phyloP scores from a whole-genome alignment of 163 green algal genomes.

The Scenedesmus sp. region DNA sequence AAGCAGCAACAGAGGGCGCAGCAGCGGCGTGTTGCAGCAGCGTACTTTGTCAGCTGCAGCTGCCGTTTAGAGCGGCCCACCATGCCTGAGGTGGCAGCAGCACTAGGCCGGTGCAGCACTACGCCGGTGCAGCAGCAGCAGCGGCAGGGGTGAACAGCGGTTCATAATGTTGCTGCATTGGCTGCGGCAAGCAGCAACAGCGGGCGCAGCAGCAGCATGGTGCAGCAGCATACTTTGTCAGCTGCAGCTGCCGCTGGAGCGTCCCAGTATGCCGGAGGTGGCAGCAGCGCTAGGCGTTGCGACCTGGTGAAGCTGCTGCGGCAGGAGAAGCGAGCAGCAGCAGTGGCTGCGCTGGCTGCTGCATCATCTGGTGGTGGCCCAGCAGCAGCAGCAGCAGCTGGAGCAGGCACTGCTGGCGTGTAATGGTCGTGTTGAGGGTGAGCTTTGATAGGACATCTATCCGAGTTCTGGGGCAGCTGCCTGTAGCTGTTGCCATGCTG shows the following conservation, averaged over 20 bases:
- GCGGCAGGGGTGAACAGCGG: background rate
- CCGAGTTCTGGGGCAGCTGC: too few species aligned
- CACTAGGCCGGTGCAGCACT: slow-evolving; percentile 49
- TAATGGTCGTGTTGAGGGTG: background rate
- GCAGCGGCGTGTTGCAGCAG: background rate
- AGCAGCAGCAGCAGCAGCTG: background rate
- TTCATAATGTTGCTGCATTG: slow-evolving; percentile 2
- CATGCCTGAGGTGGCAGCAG: slow-evolving; percentile 51
- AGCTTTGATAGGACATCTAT: too few species aligned
- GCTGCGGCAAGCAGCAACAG: background rate
- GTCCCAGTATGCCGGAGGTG: slow-evolving; percentile 59
- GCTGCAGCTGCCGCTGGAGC: slow-evolving; percentile 23
- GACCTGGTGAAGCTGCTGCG: slow-evolving; percentile 36
- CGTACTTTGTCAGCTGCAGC: background rate
- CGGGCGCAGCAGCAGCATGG: background rate
- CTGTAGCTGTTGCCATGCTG: too few species aligned
- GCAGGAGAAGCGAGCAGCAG: background rate
- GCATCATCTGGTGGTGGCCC: background rate
- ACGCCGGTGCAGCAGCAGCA: background rate
- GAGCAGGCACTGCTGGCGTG: background rate
- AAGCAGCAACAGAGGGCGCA: background rate
- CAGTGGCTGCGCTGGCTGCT: slow-evolving; percentile 3
- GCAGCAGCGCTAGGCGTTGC: slow-evolving; percentile 39
- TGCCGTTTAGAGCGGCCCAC: slow-evolving; percentile 49
- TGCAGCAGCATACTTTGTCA: background rate